Evolutionary conservation across 2,329 filamentous ascomycete genomes (phyloP).

Genomic region (Apiospora sp.): DNA sequence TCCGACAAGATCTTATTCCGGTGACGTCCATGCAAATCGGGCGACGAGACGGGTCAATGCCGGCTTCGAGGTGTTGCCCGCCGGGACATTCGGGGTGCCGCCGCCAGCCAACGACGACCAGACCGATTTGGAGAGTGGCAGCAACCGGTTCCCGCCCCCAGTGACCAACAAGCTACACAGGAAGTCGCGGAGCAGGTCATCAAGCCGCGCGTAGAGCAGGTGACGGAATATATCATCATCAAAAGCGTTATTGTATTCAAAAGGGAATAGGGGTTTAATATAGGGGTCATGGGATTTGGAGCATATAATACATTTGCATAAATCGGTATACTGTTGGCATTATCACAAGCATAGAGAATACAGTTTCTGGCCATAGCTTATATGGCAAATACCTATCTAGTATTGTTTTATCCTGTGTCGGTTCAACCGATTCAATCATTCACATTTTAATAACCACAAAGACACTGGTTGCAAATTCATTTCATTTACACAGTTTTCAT

Average conservation of each 20-base stretch:
- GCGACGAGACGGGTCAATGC: constrained; percentile 39
- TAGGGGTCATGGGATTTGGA: neutral
- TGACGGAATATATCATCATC: neutral
- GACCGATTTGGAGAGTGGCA: constrained; percentile 33
- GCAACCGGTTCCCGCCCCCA: constrained; percentile 25
- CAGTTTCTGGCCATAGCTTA: neutral
- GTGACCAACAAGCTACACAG: constrained; percentile 34
- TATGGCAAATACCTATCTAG: neutral
- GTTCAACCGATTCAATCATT: neutral
- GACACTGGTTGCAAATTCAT: neutral
- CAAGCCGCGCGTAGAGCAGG: constrained; percentile 24
- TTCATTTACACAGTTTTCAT: too few species aligned
- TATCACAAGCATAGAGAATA: neutral
- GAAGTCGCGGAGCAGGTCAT: constrained; percentile 33
- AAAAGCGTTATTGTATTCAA: neutral
- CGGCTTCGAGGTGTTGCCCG: constrained; percentile 43
- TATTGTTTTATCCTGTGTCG: neutral
- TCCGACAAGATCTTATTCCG: constrained; percentile 40
- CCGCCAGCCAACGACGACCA: constrained; percentile 31
- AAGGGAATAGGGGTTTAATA: neutral
- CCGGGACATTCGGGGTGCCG: constrained; percentile 34
- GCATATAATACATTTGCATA: constrained; percentile 22
- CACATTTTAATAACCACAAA: too few species aligned
- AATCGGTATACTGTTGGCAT: neutral
- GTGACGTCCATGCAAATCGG: constrained; percentile 35